These are phyloP conservation scores for Musa balbisiana DNA, from an alignment of 202 grass and related monocot species.

Conservation along the genomic window DNA sequence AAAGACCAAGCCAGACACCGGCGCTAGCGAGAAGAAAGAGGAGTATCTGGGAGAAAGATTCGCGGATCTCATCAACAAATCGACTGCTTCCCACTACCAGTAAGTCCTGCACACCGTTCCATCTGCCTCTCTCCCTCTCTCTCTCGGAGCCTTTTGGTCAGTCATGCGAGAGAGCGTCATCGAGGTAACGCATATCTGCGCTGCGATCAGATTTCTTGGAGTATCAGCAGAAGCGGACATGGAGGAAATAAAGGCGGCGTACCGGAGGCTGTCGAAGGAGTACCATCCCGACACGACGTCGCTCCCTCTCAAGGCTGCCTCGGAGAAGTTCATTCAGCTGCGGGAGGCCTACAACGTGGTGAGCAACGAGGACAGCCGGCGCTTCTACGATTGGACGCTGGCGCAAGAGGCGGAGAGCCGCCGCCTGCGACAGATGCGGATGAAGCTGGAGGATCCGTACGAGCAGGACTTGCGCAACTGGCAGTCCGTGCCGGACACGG, in stretches of 20 bases:
- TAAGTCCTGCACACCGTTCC: conserved; percentile 22
- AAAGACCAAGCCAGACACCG: conserved; percentile 28
- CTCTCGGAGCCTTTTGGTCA: neutral
- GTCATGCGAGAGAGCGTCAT: neutral
- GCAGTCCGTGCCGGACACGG: conserved; percentile 54
- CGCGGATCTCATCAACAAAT: conserved; percentile 70
- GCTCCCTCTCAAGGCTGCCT: conserved; percentile 64
- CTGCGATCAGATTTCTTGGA: conserved; percentile 50
- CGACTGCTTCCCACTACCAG: conserved; percentile 75
- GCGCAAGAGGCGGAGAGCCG: conserved; percentile 85
- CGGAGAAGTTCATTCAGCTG: conserved; percentile 77
- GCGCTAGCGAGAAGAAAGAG: conserved; percentile 22
- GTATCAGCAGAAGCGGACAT: conserved; percentile 49
- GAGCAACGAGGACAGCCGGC: conserved; percentile 57
- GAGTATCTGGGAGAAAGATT: conserved; percentile 45
- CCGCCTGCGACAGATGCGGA: conserved; percentile 60
- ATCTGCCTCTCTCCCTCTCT: neutral
- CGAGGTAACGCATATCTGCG: neutral
- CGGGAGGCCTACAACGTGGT: conserved; percentile 82
- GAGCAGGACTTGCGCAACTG: conserved; percentile 58
- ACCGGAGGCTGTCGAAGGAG: conserved; percentile 84
- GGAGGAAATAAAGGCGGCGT: conserved; percentile 88
- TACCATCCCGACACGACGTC: conserved; percentile 92
- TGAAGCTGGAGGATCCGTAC: conserved; percentile 69
- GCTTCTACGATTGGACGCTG: conserved; percentile 95